Evolutionary conservation across 257 asterid genomes (phyloP).

Genomic region (Solanum lignicaule): DNA sequence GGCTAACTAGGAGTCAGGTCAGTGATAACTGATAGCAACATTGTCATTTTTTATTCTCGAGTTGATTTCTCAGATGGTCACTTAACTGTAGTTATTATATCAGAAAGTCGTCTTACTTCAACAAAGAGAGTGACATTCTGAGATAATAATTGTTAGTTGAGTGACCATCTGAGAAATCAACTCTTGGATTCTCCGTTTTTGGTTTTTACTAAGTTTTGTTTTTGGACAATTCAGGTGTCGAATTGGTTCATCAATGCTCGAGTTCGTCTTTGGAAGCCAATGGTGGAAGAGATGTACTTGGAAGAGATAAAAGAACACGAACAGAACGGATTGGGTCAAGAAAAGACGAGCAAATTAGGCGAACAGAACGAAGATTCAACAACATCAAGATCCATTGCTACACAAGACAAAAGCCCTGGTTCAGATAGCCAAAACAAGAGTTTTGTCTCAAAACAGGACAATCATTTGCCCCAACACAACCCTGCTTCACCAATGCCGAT

Average conservation of each 20-base stretch:
- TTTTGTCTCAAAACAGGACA: slow-evolving; percentile 7
- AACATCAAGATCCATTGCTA: slow-evolving; percentile 32
- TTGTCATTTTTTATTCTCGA: neutral
- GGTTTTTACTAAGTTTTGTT: neutral
- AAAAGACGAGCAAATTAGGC: slow-evolving; percentile 21
- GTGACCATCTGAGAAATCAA: neutral
- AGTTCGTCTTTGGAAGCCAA: slow-evolving; percentile 97
- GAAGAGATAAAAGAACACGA: slow-evolving; percentile 86
- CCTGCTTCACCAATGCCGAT: slow-evolving; percentile 14
- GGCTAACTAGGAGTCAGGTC: slow-evolving; percentile 98
- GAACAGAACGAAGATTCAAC: slow-evolving; percentile 51
- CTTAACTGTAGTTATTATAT: neutral
- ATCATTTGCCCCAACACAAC: slow-evolving; percentile 11
- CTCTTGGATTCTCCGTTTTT: neutral
- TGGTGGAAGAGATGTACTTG: slow-evolving; percentile 97
- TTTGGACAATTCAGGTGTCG: slow-evolving; percentile 51
- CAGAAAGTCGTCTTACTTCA: neutral
- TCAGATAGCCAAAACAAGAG: slow-evolving; percentile 27
- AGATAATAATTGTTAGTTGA: neutral
- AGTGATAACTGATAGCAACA: neutral
- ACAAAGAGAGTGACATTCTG: neutral
- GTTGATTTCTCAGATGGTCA: neutral
- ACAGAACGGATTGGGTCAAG: slow-evolving; percentile 49
- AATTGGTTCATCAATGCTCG: slow-evolving; percentile 98
- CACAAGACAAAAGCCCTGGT: slow-evolving; percentile 25